Percentiles rank a stretch among this genome's conserved stretches.
Evolutionary conservation across 2,329 filamentous ascomycete species (phyloP).

Genomic region (Fusarium robinianum): DNA sequence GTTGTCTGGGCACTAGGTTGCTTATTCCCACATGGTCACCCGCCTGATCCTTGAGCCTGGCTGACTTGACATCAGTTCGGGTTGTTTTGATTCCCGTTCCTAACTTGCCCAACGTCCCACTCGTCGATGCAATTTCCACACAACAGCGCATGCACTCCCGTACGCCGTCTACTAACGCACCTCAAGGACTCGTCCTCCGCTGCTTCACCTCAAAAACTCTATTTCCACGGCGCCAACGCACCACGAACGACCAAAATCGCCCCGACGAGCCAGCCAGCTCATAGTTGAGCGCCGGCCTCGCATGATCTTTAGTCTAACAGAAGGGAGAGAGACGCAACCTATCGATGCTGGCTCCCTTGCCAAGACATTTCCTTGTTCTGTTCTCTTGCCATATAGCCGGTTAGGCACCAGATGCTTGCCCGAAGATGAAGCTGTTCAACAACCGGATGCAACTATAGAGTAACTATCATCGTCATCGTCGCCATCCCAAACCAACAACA

Average conservation of each 20-base stretch:
- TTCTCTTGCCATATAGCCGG: slow-evolving; percentile 18
- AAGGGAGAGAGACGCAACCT: too few species aligned
- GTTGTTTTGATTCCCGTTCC: too few species aligned
- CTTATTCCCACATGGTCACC: slow-evolving; percentile 31
- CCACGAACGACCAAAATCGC: slow-evolving; percentile 3
- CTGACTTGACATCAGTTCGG: too few species aligned
- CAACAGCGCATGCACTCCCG: too few species aligned
- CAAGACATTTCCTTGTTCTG: slow-evolving; percentile 21
- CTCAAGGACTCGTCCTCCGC: slow-evolving; percentile 26
- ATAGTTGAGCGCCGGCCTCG: too few species aligned
- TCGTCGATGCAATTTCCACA: slow-evolving; percentile 31
- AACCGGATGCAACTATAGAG: too few species aligned
- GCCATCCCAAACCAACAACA: too few species aligned
- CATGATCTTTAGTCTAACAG: too few species aligned
- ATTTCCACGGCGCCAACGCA: slow-evolving; percentile 24
- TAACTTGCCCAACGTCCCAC: slow-evolving; percentile 8
- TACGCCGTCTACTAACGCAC: slow-evolving; percentile 13
- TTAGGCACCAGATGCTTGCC: slow-evolving; percentile 12
- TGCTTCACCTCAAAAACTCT: slow-evolving; percentile 38
- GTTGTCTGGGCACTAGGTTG: not conserved
- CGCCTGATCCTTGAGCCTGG: slow-evolving; percentile 21
- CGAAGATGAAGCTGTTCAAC: too few species aligned
- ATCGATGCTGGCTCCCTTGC: slow-evolving; percentile 14
- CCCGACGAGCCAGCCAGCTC: slow-evolving; percentile 4
- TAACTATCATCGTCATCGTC: too few species aligned